Conservation (phyloP, 108 stramenopile species). For the Stephanodiscus triporus region DNA sequence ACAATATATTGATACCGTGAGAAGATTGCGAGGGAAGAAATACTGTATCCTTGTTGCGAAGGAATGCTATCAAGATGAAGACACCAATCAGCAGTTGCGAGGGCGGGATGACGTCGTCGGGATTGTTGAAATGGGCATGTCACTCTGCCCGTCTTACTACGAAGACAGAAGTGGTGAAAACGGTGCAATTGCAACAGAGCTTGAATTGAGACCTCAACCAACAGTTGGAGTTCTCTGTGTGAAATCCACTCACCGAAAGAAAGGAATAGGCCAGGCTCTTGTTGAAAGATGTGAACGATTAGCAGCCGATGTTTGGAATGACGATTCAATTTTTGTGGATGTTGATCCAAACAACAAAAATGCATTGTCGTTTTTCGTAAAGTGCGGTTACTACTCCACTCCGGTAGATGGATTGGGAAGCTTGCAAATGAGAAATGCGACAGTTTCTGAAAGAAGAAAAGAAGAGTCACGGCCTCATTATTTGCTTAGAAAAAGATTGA, state of each 20-base stretch:
- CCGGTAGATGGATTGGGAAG: slow-evolving; percentile 15
- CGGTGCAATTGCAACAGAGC: neutral
- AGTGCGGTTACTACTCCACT: slow-evolving; percentile 25
- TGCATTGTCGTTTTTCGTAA: slow-evolving; percentile 34
- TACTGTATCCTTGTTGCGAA: slow-evolving; percentile 57
- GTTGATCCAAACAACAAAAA: slow-evolving; percentile 31
- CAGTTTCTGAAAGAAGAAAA: slow-evolving; percentile 32
- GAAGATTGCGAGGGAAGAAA: slow-evolving; percentile 60
- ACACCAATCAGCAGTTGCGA: neutral
- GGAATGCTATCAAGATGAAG: slow-evolving; percentile 13
- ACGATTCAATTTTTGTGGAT: slow-evolving; percentile 25
- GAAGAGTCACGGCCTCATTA: slow-evolving; percentile 32
- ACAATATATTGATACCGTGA: slow-evolving; percentile 41
- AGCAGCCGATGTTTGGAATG: slow-evolving; percentile 34
- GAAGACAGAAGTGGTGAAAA: slow-evolving; percentile 1
- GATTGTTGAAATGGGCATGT: slow-evolving; percentile 54
- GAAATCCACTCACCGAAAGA: slow-evolving; percentile 31
- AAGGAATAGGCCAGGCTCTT: slow-evolving; percentile 30
- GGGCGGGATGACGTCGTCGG: slow-evolving; percentile 32
- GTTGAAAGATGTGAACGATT: slow-evolving; percentile 37
- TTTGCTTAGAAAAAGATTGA: slow-evolving; percentile 37
- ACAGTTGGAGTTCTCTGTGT: slow-evolving; percentile 40
- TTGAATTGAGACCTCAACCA: slow-evolving; percentile 25
- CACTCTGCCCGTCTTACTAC: slow-evolving; percentile 21
- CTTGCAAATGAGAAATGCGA: slow-evolving; percentile 27